Base-by-base conservation (phyloP, 768 basidiomycete species). In the Pholiota conissans region DNA sequence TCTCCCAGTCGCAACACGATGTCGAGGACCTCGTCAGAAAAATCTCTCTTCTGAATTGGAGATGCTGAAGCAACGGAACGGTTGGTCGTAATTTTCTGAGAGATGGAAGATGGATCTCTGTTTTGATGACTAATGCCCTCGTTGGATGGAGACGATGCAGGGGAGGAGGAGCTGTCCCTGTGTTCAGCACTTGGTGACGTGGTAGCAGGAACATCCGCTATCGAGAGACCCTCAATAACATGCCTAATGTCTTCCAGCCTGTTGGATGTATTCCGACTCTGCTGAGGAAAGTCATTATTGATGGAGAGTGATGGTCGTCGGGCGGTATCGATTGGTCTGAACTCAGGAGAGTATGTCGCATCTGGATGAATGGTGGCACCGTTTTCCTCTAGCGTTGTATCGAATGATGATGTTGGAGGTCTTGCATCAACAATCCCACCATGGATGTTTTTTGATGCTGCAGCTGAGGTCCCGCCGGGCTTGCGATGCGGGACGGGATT, bases 1-100 rank as follows among this genome's bases (percentile, higher is more conserved):
- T 97, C 95, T 20, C 96, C 96, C 5, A 99, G 75, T 39, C 93
- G 83, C 5, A 76, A 70, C 13, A 93, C 61, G 58, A 90, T 87
- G 63, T 93, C 89, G 45, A 98, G 77, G 58, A 84, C 65, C 49
- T 83, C 82, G 69, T 93, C 91, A 8, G 82, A 79, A 35, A 67
- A 67, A 9, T 67, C 66, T 30, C 63, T 64, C 45, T 34, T 54
- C 20, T 30, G 40, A 9, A 42, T 30, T 8, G 29, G 53, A 11
- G 53, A 54, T 24, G 34, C 26, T 29, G 18, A 22, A 26, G 20
- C 20, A 7, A n/a, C 9, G 42, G 22, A 9, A 5, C 13, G 42
- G 13, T 20, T 45, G n/a, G 37, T 39, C n/a, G 30, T 32, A 13
- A 13, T 6, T 32, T 13, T 13, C 30, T 6, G 30, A 6, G 13